These are phyloP conservation scores for Gyrodon lividus DNA, from an alignment of 768 basidiomycete species.

Conservation along the genomic window DNA sequence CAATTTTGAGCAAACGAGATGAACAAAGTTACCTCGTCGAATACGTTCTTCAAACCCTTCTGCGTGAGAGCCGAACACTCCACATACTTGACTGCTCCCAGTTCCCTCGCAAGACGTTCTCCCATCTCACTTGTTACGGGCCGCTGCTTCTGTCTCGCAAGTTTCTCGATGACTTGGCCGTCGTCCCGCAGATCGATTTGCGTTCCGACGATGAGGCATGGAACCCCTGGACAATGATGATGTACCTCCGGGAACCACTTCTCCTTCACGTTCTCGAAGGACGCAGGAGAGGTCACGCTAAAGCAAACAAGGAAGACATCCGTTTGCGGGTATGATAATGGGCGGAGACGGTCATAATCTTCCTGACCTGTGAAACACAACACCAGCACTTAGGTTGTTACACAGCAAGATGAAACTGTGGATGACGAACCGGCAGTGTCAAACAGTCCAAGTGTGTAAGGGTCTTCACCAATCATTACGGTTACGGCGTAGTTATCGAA, in stretches of 20 bases:
- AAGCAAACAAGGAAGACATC: conserved; percentile 99
- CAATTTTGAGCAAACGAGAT: background rate
- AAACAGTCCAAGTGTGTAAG: conserved; percentile 96
- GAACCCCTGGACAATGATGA: conserved; percentile 98
- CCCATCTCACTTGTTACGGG: conserved; percentile 88
- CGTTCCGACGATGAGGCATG: conserved; percentile 98
- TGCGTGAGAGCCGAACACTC: conserved; percentile 99
- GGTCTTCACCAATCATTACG: conserved; percentile 99
- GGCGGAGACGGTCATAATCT: conserved; percentile 99
- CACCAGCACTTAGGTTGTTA: conserved; percentile 8
- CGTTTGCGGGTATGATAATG: conserved; percentile 98
- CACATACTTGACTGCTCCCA: conserved; percentile 98
- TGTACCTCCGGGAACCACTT: conserved; percentile 99
- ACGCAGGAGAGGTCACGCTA: conserved; percentile 96
- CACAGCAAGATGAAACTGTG: background rate
- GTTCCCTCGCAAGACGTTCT: conserved; percentile 92
- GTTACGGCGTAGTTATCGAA: conserved; percentile 99
- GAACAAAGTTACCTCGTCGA: conserved; percentile 78
- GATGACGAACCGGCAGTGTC: conserved; percentile 91
- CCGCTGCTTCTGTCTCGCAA: conserved; percentile 93
- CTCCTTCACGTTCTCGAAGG: conserved; percentile 99
- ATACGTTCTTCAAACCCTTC: conserved; percentile 99
- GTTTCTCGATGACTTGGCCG: conserved; percentile 88
- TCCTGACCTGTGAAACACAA: conserved; percentile 74
- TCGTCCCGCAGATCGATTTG: conserved; percentile 98